These are phyloP conservation scores for Microglena sp. DNA, from an alignment of 139 green algal genomes.

Conservation along the genomic window DNA sequence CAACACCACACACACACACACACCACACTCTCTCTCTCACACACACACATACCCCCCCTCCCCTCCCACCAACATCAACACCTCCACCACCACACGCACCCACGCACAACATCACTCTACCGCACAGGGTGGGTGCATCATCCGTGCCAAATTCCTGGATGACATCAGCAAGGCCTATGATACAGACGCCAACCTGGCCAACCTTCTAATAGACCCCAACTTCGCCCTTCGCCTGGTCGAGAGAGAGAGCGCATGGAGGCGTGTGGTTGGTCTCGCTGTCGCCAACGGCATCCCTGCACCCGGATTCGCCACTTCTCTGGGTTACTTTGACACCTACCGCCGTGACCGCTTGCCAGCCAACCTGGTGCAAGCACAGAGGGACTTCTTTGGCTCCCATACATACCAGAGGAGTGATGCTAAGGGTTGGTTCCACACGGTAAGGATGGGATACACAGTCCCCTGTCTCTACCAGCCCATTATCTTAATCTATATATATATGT, in stretches of 20 bases:
- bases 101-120: too few species aligned
- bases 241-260: conserved; percentile 65
- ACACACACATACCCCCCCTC: too few species aligned
- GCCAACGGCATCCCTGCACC: conserved; percentile 35
- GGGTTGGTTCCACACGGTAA: conserved; percentile 82
- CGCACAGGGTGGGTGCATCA: conserved; percentile 96
- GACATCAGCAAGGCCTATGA: conserved; percentile 90
- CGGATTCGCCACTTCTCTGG: conserved; percentile 77
- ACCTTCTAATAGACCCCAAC: conserved; percentile 77
- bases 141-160: conserved; percentile 92
- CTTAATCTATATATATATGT: too few species aligned
- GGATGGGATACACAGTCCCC: conserved; percentile 1
- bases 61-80: too few species aligned
- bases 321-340: conserved; percentile 97
- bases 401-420: conserved; percentile 84
- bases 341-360: conserved; percentile 87
- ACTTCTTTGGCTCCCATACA: conserved; percentile 98
- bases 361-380: conserved; percentile 91
- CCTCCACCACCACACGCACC: too few species aligned
- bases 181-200: conserved; percentile 67
- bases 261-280: conserved; percentile 67
- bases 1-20: too few species aligned
- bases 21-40: too few species aligned
- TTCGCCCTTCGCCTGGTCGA: conserved; percentile 63
- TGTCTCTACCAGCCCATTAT: too few species aligned